phyloP scores from a whole-genome alignment of 2,329 filamentous ascomycete genomes.

The Paracoccidioides lutzii region DNA sequence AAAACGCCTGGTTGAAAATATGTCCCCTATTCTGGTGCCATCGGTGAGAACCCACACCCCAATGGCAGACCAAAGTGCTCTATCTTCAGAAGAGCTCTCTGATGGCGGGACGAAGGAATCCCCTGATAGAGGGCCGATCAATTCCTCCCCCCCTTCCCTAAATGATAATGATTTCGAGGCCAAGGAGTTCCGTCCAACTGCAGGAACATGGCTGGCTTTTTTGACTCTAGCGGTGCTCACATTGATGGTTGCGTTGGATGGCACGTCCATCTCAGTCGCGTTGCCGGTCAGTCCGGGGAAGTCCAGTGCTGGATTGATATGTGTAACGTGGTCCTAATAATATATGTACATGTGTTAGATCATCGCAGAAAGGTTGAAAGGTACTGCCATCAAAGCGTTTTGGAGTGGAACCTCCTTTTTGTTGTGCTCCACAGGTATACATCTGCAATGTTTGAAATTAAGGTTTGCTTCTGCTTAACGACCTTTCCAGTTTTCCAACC shows the following conservation, averaged over 20 bases:
- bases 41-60: not conserved
- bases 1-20: not conserved
- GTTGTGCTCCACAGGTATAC: slow-evolving; percentile 42
- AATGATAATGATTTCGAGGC: not conserved
- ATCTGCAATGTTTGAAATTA: not conserved
- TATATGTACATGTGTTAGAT: slow-evolving; percentile 18
- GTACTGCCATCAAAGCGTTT: slow-evolving; percentile 50
- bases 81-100: not conserved
- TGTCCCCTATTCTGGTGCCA: not conserved
- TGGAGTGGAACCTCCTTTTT: slow-evolving; percentile 61
- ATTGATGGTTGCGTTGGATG: slow-evolving; percentile 52
- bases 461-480: not conserved
- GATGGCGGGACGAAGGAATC: not conserved
- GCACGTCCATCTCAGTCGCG: slow-evolving; percentile 52
- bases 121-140: not conserved
- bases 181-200: slow-evolving; percentile 12
- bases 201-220: slow-evolving; percentile 37
- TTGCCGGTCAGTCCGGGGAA: slow-evolving; percentile 29
- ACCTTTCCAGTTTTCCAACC: slow-evolving; percentile 36
- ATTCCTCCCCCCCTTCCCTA: not conserved
- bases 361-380: slow-evolving; percentile 40
- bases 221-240: slow-evolving; percentile 41
- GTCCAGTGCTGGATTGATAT: not conserved
- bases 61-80: not conserved
- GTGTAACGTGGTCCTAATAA: not conserved